Percentiles rank a stretch among this genome's conserved stretches.
These are phyloP conservation scores for Coemansia erecta DNA, from an alignment of 192 early-diverging fungal species.

Conservation along the genomic window DNA sequence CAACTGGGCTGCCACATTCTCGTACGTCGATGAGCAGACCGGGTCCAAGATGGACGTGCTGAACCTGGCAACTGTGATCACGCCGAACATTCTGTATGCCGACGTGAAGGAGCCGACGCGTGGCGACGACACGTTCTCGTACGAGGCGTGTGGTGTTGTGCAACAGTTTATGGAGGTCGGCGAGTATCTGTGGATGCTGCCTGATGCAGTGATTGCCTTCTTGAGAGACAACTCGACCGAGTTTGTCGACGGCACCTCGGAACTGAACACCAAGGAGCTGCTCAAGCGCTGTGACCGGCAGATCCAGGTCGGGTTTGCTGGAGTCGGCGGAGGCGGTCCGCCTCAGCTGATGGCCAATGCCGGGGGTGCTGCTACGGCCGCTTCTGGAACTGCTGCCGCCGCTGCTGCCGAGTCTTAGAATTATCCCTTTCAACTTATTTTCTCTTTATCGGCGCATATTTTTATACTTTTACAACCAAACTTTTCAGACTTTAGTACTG, in stretches of 20 bases:
- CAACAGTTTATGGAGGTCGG: constrained; percentile 65
- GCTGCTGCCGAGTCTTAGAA: too few relatives aligned
- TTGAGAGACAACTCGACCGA: constrained; percentile 42
- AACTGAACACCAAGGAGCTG: constrained; percentile 54
- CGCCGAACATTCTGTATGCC: constrained; percentile 89
- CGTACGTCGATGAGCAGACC: constrained; percentile 63
- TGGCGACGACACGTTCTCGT: constrained; percentile 61
- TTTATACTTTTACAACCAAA: too few relatives aligned
- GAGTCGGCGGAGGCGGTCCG: background rate
- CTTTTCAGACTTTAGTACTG: too few relatives aligned
- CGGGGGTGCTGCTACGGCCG: too few relatives aligned
- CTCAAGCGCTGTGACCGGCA: constrained; percentile 44
- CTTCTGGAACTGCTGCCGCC: too few relatives aligned
- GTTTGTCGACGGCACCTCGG: constrained; percentile 35
- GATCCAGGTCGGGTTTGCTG: constrained; percentile 10
- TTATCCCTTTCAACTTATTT: too few relatives aligned
- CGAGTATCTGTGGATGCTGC: constrained; percentile 65
- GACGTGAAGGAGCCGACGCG: constrained; percentile 79
- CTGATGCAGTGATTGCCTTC: constrained; percentile 44
- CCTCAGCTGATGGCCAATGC: background rate
- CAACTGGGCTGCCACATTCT: constrained; percentile 78
- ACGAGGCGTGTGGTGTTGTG: constrained; percentile 66
- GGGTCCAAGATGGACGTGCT: constrained; percentile 92
- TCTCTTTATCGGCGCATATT: too few relatives aligned
- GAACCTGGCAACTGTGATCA: constrained; percentile 91